Base-by-base conservation (phyloP, 345 rosid species). In the Noccaea caerulescens region DNA sequence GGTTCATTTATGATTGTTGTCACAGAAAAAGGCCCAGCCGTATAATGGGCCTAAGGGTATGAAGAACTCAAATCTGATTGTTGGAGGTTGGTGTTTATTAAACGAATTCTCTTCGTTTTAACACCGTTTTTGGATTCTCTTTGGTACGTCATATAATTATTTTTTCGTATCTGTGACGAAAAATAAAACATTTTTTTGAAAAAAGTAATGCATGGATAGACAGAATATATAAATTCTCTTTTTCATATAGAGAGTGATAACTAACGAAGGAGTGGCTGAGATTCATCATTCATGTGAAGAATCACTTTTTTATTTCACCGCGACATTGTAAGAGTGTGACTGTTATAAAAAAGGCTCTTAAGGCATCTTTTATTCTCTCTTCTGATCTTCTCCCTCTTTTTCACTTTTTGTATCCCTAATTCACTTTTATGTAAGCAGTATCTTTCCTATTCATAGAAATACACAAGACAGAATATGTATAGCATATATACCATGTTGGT, bases 361-460 rank as follows among this genome's bases (percentile, higher is more conserved):
- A 34, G 36, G 18, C 56, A 63, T 64, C 71, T 42, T 72, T 65
- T 56, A 65, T 56, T 47, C 58, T 20, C 49, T 64, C 30, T 27
- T 27, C 4, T 27, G 30, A 27, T 27, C 30, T 72, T 62, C 38
- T 59, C 32, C 3, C 7, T 14, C 55, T 18, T 63, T 66, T 66
- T 53, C 39, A 58, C 72, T 39, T 73, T 65, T 47, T 72, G 43
- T 13, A 65, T 65, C 66, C 53, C 66, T 57, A 14, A 54, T 45
- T 63, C 57, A 63, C 64, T 37, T 64, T 72, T 37, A 11, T 55
- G 65, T 64, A 64, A 55, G 20, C 37, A 46, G 64, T 54, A 13
- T 30, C 63, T 63, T 72, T 36, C 23, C 14, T 46, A 8, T 56
- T 27, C 69, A 44, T 54, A 63, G 63, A 56, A 45, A 43, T 50